Evolutionary conservation across 2,329 filamentous ascomycete species (phyloP).

Genomic region (Colletotrichum sublineola): DNA sequence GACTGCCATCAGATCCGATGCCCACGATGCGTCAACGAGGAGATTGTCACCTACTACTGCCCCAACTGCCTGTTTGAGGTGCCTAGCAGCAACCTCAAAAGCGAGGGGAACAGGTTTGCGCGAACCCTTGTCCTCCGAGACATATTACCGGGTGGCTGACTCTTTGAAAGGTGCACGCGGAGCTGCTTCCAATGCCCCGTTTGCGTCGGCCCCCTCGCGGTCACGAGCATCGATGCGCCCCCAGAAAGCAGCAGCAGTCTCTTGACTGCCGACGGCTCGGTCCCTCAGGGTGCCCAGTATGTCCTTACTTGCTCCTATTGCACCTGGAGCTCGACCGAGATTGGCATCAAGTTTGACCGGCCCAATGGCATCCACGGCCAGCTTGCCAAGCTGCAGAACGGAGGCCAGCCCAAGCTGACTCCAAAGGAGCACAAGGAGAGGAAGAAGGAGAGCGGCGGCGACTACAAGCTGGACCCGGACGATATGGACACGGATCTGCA

Average conservation of each 20-base stretch:
- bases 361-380: slow-evolving; percentile 88
- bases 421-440: slow-evolving; percentile 65
- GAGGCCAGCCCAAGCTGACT: slow-evolving; percentile 65
- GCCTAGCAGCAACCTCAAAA: slow-evolving; percentile 90
- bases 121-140: neutral
- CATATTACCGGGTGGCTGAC: slow-evolving; percentile 18
- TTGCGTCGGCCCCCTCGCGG: slow-evolving; percentile 84
- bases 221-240: slow-evolving; percentile 76
- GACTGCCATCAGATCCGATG: slow-evolving; percentile 98
- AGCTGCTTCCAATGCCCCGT: slow-evolving; percentile 97
- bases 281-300: slow-evolving; percentile 67
- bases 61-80: slow-evolving; percentile 97
- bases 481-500: slow-evolving; percentile 75
- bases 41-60: slow-evolving; percentile 95
- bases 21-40: slow-evolving; percentile 89
- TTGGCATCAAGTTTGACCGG: slow-evolving; percentile 91
- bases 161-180: slow-evolving; percentile 78
- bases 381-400: slow-evolving; percentile 77
- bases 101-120: slow-evolving; percentile 88
- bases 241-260: slow-evolving; percentile 55
- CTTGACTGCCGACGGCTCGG: slow-evolving; percentile 58
- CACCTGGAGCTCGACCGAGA: slow-evolving; percentile 91
- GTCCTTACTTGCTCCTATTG: slow-evolving; percentile 91
- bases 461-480: slow-evolving; percentile 56
- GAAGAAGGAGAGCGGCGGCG: slow-evolving; percentile 64